phyloP scores from a whole-genome alignment of 805 yeast genomes.

The Zygotorulaspora florentina region DNA sequence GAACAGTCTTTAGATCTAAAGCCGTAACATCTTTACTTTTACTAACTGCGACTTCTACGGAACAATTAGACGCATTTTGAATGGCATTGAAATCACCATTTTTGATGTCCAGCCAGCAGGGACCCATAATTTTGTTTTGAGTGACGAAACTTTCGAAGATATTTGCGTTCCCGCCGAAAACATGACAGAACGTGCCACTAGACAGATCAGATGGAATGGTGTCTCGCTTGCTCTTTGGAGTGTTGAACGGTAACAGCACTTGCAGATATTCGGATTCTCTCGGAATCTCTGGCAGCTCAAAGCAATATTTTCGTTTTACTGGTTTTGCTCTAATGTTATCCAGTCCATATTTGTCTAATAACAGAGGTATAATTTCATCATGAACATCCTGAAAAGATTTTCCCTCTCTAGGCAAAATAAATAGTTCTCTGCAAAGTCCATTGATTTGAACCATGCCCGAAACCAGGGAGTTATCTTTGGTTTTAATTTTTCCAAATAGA shows the following conservation, averaged over 20 bases:
- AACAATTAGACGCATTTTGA: slow-evolving; percentile 72
- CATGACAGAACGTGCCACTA: slow-evolving; percentile 72
- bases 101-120: slow-evolving; percentile 85
- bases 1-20: slow-evolving; percentile 45
- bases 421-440: slow-evolving; percentile 67
- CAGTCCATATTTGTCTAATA: slow-evolving; percentile 60
- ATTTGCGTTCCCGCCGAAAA: slow-evolving; percentile 71
- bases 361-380: slow-evolving; percentile 66
- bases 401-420: slow-evolving; percentile 67
- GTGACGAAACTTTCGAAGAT: slow-evolving; percentile 83
- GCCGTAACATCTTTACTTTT: slow-evolving; percentile 48
- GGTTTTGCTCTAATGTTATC: slow-evolving; percentile 65
- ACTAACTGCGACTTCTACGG: slow-evolving; percentile 61
- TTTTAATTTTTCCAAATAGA: slow-evolving; percentile 74
- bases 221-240: slow-evolving; percentile 49
- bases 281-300: slow-evolving; percentile 79
- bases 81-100: slow-evolving; percentile 56
- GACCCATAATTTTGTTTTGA: slow-evolving; percentile 88
- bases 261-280: slow-evolving; percentile 71
- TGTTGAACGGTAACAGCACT: slow-evolving; percentile 67
- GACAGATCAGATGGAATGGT: slow-evolving; percentile 57
- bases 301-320: slow-evolving; percentile 75
- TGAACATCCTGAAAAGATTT: slow-evolving; percentile 62
- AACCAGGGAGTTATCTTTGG: slow-evolving; percentile 53
- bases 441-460: slow-evolving; percentile 75